Evolutionary conservation across 805 yeast genomes (phyloP).

Genomic region (Kazachstania martiniae): DNA sequence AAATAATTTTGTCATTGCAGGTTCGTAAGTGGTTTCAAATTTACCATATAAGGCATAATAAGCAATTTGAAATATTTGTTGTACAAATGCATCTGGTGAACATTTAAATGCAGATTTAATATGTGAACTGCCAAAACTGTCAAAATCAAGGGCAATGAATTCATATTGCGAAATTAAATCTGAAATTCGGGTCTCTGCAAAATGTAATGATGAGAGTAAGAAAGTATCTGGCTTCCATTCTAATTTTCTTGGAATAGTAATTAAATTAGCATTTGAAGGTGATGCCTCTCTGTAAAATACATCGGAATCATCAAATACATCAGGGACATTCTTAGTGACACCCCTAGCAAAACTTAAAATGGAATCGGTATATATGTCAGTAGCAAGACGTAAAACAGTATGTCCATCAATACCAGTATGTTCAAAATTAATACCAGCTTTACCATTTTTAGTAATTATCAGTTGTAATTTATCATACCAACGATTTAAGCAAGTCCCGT

Average conservation of each 20-base stretch:
- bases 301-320: slow-evolving; percentile 14
- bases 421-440: slow-evolving; percentile 89
- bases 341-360: slow-evolving; percentile 76
- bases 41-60: slow-evolving; percentile 87
- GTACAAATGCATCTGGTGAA: slow-evolving; percentile 91
- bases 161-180: slow-evolving; percentile 87
- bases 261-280: slow-evolving; percentile 29
- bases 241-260: slow-evolving; percentile 71
- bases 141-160: slow-evolving; percentile 67
- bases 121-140: slow-evolving; percentile 55
- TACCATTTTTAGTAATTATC: slow-evolving; percentile 78
- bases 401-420: slow-evolving; percentile 96
- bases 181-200: slow-evolving; percentile 81
- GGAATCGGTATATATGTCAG: slow-evolving; percentile 86
- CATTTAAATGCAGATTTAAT: slow-evolving; percentile 70
- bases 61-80: slow-evolving; percentile 88
- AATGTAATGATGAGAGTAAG: slow-evolving; percentile 65
- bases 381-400: slow-evolving; percentile 77
- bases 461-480: slow-evolving; percentile 92
- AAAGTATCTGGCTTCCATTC: slow-evolving; percentile 83
- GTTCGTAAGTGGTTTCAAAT: slow-evolving; percentile 90
- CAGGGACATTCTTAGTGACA: slow-evolving; percentile 50
- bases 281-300: slow-evolving; percentile 1
- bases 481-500: slow-evolving; percentile 88
- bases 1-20: slow-evolving; percentile 87